Base-by-base conservation (phyloP, 2,329 filamentous ascomycete species). In the Taxawa tesnikishii region DNA sequence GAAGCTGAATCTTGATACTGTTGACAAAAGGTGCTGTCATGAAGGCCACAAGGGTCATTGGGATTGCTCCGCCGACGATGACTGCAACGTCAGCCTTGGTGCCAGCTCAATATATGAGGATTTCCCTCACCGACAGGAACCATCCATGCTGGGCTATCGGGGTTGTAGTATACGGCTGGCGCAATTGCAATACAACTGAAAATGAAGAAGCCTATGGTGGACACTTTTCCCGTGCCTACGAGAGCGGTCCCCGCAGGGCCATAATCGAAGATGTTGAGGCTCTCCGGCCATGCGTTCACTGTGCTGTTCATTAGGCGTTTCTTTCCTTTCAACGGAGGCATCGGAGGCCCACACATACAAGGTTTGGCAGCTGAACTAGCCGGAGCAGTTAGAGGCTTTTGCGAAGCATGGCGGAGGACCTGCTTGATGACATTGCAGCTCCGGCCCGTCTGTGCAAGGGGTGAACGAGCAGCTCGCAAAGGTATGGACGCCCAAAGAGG, bases 231-330 rank as follows among this genome's bases (percentile, higher is more conserved):
- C 48, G 75, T 70, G 29, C 78, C 80, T 28, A 88, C 58, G 42
- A 80, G 77, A 5, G 75, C 71, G 17, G 71, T 78, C 36, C 72
- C 68, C 6, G 67, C 67, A 1, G 73, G 78, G 32, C 83, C 81
- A 32, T 75, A 75, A 56, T 85, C 79, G 54, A 83, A 92, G 39
- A 92, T 70, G 43, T 84, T 66, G 16, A 87, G 49, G 10, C 60
- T 61, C 40, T 73, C 65, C 0, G 74, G 72, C 37, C 68, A 68
- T 19, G 55, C 67, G 72, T 9, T 14, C 28, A 23, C 31, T 37
- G 29, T 25, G 15, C 14, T 36, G 13, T n/a, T n/a, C n/a, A n/a
- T n/a, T n/a, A n/a, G n/a, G n/a, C n/a, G n/a, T n/a, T n/a, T n/a
- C n/a, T n/a, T n/a, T n/a, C n/a, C n/a, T n/a, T n/a, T n/a, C n/a